These are phyloP conservation scores for Oryza punctata DNA, from an alignment of 176 grass and related monocot genomes.

Conservation along the genomic window DNA sequence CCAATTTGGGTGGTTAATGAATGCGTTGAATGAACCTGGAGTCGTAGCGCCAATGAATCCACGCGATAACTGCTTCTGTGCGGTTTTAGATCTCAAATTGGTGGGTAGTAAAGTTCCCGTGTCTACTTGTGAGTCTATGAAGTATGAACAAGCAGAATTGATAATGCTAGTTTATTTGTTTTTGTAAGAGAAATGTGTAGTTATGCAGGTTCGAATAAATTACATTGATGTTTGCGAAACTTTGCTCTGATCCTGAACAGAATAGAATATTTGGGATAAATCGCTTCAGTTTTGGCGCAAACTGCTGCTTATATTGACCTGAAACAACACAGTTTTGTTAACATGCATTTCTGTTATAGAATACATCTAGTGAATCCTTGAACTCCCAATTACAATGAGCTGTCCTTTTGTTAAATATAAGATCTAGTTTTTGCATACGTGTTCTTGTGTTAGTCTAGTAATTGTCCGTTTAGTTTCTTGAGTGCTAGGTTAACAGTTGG, in stretches of 20 bases:
- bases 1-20: background rate
- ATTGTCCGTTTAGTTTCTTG: background rate
- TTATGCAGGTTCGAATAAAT: background rate
- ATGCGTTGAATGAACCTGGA: background rate
- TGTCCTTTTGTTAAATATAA: background rate
- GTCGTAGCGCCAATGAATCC: background rate
- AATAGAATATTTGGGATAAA: background rate
- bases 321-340: background rate
- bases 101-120: background rate
- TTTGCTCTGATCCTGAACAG: background rate
- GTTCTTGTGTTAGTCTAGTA: background rate
- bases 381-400: background rate
- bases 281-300: background rate
- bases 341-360: background rate
- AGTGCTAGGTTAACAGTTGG: background rate
- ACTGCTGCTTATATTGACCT: background rate
- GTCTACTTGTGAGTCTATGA: background rate
- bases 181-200: background rate
- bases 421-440: background rate
- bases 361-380: background rate
- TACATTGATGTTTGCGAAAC: background rate
- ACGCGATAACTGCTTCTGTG: background rate
- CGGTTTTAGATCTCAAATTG: constrained; percentile 13
- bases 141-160: background rate
- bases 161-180: background rate